Evolutionary conservation across 495 filamentous ascomycete species (phyloP).

Genomic region (Venustampulla echinocandica): DNA sequence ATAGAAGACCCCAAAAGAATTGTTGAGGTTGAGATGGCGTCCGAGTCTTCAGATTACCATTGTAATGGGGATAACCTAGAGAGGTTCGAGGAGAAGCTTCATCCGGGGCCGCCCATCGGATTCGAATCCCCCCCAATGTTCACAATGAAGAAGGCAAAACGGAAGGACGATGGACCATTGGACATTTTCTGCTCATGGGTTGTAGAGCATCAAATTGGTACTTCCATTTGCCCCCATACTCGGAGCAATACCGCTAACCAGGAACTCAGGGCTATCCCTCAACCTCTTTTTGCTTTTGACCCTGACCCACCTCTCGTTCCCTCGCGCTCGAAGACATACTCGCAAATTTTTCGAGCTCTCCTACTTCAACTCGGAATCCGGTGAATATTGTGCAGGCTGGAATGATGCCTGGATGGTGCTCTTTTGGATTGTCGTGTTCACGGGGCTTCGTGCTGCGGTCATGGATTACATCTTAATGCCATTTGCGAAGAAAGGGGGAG

Average conservation of each 20-base stretch:
- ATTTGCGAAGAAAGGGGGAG: slow-evolving; percentile 56
- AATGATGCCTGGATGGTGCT: slow-evolving; percentile 73
- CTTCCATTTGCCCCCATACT: not conserved
- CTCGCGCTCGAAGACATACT: slow-evolving; percentile 66
- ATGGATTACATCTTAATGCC: slow-evolving; percentile 85
- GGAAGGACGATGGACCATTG: slow-evolving; percentile 23
- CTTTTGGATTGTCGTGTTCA: slow-evolving; percentile 77
- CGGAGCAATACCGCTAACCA: slow-evolving; percentile 2
- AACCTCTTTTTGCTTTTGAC: slow-evolving; percentile 69
- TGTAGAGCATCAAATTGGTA: slow-evolving; percentile 26
- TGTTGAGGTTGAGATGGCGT: slow-evolving; percentile 1
- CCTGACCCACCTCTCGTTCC: slow-evolving; percentile 71
- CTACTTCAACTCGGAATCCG: slow-evolving; percentile 61
- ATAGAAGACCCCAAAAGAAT: not conserved
- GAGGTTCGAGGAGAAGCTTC: slow-evolving; percentile 1
- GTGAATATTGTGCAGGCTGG: slow-evolving; percentile 62
- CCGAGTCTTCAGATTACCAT: slow-evolving; percentile 7
- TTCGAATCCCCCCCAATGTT: slow-evolving; percentile 1
- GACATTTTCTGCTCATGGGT: slow-evolving; percentile 21
- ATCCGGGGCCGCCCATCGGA: not conserved
- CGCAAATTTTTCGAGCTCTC: slow-evolving; percentile 79
- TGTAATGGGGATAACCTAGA: slow-evolving; percentile 5
- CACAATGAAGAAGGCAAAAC: slow-evolving; percentile 16
- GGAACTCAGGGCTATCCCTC: slow-evolving; percentile 57
- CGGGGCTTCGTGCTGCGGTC: slow-evolving; percentile 69